Evolutionary conservation across 2,329 filamentous ascomycete species (phyloP).

Genomic region (Ophiognomonia clavigignenti-juglandacearum): DNA sequence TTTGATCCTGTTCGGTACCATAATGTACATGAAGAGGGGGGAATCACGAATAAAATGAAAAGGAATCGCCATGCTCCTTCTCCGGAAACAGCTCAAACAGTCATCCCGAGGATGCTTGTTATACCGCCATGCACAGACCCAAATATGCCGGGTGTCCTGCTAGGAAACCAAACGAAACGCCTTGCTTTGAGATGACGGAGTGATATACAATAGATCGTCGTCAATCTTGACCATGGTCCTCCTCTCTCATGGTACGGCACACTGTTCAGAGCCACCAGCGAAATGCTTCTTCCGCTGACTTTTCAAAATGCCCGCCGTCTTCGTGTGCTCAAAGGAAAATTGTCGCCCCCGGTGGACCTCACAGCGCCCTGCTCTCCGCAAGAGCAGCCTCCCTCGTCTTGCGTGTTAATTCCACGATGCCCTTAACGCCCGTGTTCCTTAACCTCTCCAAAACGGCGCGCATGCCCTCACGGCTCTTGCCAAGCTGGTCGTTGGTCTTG

Average conservation of each 20-base stretch:
- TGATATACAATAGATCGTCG: conserved; percentile 5
- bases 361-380: conserved; percentile 5
- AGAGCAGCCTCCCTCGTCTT: conserved; percentile 30
- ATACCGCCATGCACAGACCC: neutral
- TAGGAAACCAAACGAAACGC: conserved; percentile 11
- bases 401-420: conserved; percentile 52
- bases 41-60: neutral
- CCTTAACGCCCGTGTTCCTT: conserved; percentile 53
- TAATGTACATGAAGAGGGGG: conserved; percentile 12
- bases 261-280: too few relatives aligned
- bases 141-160: neutral
- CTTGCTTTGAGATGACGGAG: conserved; percentile 10
- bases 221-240: neutral
- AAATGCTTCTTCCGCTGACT: too few relatives aligned
- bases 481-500: conserved; percentile 71
- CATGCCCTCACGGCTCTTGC: conserved; percentile 81
- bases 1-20: neutral
- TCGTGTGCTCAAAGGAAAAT: too few relatives aligned
- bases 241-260: too few relatives aligned
- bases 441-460: conserved; percentile 70
- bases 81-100: neutral
- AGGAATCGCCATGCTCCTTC: neutral
- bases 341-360: too few relatives aligned
- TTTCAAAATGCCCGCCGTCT: too few relatives aligned
- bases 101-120: conserved; percentile 10